Evolutionary conservation across 495 filamentous ascomycete genomes (phyloP), one percentile per base, ranked within the genome.

Genomic region (Parathielavia appendiculata): DNA sequence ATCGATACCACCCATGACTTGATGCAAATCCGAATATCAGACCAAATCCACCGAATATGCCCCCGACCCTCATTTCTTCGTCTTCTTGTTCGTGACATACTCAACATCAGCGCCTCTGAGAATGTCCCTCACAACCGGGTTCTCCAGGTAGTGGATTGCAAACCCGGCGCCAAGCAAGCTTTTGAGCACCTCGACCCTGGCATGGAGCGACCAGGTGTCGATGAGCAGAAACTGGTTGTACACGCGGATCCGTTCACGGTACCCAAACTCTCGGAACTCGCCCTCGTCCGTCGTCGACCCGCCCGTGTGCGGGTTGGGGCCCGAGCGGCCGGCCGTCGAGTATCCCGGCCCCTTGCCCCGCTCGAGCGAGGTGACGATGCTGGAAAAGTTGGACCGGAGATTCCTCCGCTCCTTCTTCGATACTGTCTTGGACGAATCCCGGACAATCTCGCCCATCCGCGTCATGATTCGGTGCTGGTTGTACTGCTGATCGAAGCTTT

Each of bases 171-270:
- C 86, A 41, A 97, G 73, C 11, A 92, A 69, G n/a, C 86, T 77
- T 67, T 87, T 85, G 36, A 97, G 76, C 43, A 84, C 82, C 57
- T 90, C 83, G 48, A 95, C 71, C 23, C 91, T 81, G 62, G 88
- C 79, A 61, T 92, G 80, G 63, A 96, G 92, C 81, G 89, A 93
- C 92, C 92, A 97, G 40, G 82, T 84, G 65, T 97, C 89, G 54
- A 97, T 91, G 57, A 80, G 80, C 78, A 96, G 83, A 40, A 84
- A 84, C 57, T 83, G 81, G 26, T 82, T 80, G 57, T 89, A 83
- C 36, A 96, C 83, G 57, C 85, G 83, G 38, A 96, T 81, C 14
- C 81, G 88, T 71, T 93, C 75, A 20, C 90, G 81, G 61, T 85
- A 89, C 19, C 92, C 92, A 63, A 89, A 90, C 55, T 86, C 82